Evolutionary conservation across 1,284 basidiomycete genomes (phyloP), one percentile per base, ranked within the genome.

Genomic region (Boletus sp.): DNA sequence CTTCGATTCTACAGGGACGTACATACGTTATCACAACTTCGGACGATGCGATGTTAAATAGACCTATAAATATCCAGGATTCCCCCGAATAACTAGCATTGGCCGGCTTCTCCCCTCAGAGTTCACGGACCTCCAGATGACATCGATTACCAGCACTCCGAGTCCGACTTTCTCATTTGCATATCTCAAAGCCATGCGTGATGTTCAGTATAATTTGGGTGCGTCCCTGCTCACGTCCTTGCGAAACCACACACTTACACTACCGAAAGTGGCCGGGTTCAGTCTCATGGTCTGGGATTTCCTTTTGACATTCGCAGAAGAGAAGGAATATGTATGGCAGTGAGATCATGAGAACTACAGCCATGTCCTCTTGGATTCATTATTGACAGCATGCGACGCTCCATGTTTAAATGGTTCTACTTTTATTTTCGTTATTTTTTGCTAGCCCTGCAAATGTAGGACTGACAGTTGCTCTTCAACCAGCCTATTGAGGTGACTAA

Each of bases 281-380:
- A 35, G 33, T 13, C 45, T 62, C 27, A 10, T 50, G 46, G 35
- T 57, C 17, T 60, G 53, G 61, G 53, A 62, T 32, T 35, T 45
- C 13, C 12, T 65, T n/a, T 14, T 57, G 41, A 54, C 49, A 13
- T 44, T 51, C 12, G 32, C 40, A 10, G 49, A 43, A 30, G 63
- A 64, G 34, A 25, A 49, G 2, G 50, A 59, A 35, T 50, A 52
- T 34, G 32, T 63, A 37, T 67, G 64, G 60, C 41, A 36, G 63
- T 63, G 47, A 49, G 45, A 27, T 17, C 36, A 27, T 37, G 8
- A 4, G 14, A 25, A 2, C 25, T 8, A 10, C 17, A 19, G 4
- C 2, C 6, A 12, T 26, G 10, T 38, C 23, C 5, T 17, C 14
- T 35, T 19, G 10, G 8, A 41, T 23, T 27, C 16, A 40, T 16